Evolutionary conservation across 352 stramenopile genomes (phyloP), one percentile per base, ranked within the genome.

Genomic region (Thraustochytrium sp.): DNA sequence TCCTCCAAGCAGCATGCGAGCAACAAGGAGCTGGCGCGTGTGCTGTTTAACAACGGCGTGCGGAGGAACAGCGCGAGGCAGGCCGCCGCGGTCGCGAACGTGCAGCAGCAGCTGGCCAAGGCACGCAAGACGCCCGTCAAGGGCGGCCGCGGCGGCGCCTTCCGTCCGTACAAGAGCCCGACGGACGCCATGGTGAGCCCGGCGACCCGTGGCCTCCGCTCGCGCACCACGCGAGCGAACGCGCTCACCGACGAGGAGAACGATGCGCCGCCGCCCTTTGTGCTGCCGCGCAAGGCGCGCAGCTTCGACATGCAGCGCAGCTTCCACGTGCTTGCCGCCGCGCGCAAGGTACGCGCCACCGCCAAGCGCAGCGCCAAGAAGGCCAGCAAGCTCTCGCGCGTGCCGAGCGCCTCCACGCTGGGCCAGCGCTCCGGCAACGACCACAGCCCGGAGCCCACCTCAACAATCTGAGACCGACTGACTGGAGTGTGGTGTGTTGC

Each of bases 151-250:
- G 62, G n/a, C 36, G n/a, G 29, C 48, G 23, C 38, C 23, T 75
- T 75, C 44, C 40, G 26, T 13, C 37, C 62, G 23, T 75, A 75
- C 62, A 75, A 34, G 37, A 75, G 62, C 62, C 62, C 62, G 26
- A 54, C 62, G 44, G 62, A 75, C 31, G 40, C 36, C 38, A 51
- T 75, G 62, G 62, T 75, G 5, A 75, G 62, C 62, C 62, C 62
- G 18, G 62, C 62, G 36, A 75, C 62, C 4, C 36, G 36, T 13
- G 5, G 3, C 9, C n/a, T 75, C 11, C 62, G 62, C 37, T 54
- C 37, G 38, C 62, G 37, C 37, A 31, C 38, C 1, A 11, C 16
- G 13, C 18, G 26, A 13, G 62, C 26, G 2, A n/a, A 31, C 16
- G 38, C 62, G 54, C 8, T n/a, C 29, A 31, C 23, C 44, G 38